Evolutionary conservation across 331 rosid genomes (phyloP), one percentile per base, ranked within the genome.

Genomic region (Spiraea crenata): DNA sequence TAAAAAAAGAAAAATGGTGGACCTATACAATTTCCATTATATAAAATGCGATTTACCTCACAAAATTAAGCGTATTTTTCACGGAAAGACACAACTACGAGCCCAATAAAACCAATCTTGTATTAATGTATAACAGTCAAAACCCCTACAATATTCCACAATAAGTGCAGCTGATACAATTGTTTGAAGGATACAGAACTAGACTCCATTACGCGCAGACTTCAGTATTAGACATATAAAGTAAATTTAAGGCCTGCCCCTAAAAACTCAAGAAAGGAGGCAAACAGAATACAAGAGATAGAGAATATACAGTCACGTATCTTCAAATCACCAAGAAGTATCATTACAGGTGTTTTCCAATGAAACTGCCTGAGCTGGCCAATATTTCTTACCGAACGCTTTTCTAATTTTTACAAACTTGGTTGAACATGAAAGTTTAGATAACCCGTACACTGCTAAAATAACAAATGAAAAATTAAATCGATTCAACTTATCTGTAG

Each of bases 11-110:
- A 14, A 4, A 35, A 65, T 14, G 42, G 34, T 31, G 8, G 15
- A 47, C 34, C 70, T 4, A 16, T 34, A 67, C 52, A 65, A 59
- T 67, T 73, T 52, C 44, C 57, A 57, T 34, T 5, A 57, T 41
- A 9, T 49, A 63, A 70, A 34, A 65, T 57, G 66, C n/a, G 20
- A 46, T 39, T 67, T 1, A 47, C 31, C 35, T 14, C 6, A 77
- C 25, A 48, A 72, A 54, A 42, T 1, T 20, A 54, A 46, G 34
- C 57, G 20, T 20, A 13, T 25, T 25, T 13, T 63, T 5, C 35
- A 40, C 10, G 9, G 16, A 20, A 46, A 69, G 6, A 48, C 15
- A 0, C 19, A 46, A 42, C 58, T 35, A 76, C 57, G 54, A 63
- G 42, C 46, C 54, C 11, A 17, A 46, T 63, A 3, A 75, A 54